Evolutionary conservation across 306 rosid genomes (phyloP), one percentile per base, ranked within the genome.

Genomic region (Cyclanthera cordifolia): DNA sequence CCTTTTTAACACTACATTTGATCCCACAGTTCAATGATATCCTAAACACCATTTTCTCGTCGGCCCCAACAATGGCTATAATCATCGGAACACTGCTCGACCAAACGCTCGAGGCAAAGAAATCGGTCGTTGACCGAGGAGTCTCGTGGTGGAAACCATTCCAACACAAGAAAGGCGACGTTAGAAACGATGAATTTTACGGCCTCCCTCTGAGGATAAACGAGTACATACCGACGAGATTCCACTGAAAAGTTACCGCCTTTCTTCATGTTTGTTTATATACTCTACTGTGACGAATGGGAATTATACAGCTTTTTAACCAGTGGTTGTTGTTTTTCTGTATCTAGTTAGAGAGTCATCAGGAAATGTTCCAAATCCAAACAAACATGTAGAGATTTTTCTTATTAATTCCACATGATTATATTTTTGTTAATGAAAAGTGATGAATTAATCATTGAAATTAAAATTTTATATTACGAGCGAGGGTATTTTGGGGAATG

Each of bases 81-180:
- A 83, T 87, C 0, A 90, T 93, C 3, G 98, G 98, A 76, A 87
- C 95, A 0, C 1, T 93, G 30, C 72, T 93, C 1, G 98, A 93
- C 77, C 88, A 83, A 80, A 89, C 98, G 2, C 84, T 93, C 1
- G 98, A 89, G 0, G 90, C 86, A 1, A 82, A 73, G 67, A 14
- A 63, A 2, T 43, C 78, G 7, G 60, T 25, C 4, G 70, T 19
- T 5, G 96, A 93, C 30, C 83, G 98, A 76, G 98, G 98, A 74
- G 19, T 93, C 56, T 83, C 79, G 69, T 93, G 98, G 98, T 89
- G 95, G 95, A 61, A 8, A 56, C 91, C 96, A 0, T 93, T 86
- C 85, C 96, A 89, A 69, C 67, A 66, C 21, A 87, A 78, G 80
- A 78, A 87, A 15, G 98, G 98, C 63, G 98, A 93, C 71, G 65